Evolutionary conservation across 495 filamentous ascomycete species (phyloP), one percentile per base, ranked within the genome.

Genomic region (Glonium stellatum): DNA sequence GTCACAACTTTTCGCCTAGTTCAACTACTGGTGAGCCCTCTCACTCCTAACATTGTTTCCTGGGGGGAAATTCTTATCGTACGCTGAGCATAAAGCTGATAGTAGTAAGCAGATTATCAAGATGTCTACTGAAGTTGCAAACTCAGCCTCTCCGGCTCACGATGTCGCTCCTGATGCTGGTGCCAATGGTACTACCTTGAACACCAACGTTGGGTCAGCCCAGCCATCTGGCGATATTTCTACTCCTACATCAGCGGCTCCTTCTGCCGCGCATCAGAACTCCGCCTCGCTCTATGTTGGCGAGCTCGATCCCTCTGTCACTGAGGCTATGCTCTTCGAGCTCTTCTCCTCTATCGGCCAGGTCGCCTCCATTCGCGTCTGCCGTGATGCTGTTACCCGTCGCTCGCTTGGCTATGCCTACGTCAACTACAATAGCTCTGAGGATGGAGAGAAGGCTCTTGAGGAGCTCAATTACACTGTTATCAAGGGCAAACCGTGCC

Each of bases 281-380:
- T 97, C 93, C 42, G 93, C 95, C 57, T 99, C 93, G 37, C 89
- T 99, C 69, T 99, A 99, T 73, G 93, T 99, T 66, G 93, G 93
- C 73, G 93, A 99, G 78, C 89, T 99, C 65, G 93, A 99, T 76
- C 84, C 88, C 58, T 90, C 89, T 54, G 93, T 99, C 71, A 99
- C 93, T 57, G 93, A 99, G 83, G 93, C 93, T 65, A 99, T 99
- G 93, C 90, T 99, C 72, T 99, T 97, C 76, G 95, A 99, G 84
- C 89, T 99, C 34, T 99, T 99, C 84, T 97, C 93, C 61, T 92
- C 92, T 75, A 97, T 99, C 74, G 93, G 93, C 69, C 91, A 95
- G 72, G 93, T 99, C 70, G 93, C 93, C 65, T 99, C 93, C 53
- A 99, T 99, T 75, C 92, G 93, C 81, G 93, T 99, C 74, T 99